Base-by-base conservation (phyloP, 495 filamentous ascomycete genomes). In the Lophium mytilinum region DNA sequence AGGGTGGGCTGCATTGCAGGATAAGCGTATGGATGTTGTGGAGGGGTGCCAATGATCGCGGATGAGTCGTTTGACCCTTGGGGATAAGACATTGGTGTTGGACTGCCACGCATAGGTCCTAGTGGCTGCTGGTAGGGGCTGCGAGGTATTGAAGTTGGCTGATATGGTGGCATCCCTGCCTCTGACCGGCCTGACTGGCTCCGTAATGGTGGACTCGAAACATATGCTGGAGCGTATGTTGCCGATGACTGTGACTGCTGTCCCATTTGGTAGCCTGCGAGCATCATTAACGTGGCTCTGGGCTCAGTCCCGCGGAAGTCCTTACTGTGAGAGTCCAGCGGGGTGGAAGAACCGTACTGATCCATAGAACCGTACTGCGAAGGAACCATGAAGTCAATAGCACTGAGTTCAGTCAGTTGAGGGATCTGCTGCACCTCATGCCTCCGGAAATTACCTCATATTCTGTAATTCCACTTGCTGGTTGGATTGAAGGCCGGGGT, bases 351-450 rank as follows among this genome's bases (percentile, higher is more conserved):
- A 10, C 57, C 57, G 52, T 57, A 61, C 19, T 65, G 58, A 40
- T 57, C 57, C 21, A 60, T 39, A 39, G 43, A 52, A 46, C 54
- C 63, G 56, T 62, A 66, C 37, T 58, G 63, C 52, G 59, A 56
- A 43, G 63, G 63, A 55, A 49, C 41, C 48, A 62, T 62, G 42
- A 62, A 62, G 19, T 49, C 58, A 59, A 66, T 54, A 39, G 55
- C 56, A 59, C 63, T 66, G 40, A 4, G 5, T 36, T 14, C 21
- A 15, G 14, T 15, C 61, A 21, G 24, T 30, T 30, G 24, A 30
- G 24, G 2, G 24, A 30, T 30, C 24, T 30, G 24, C 6, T 30
- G 24, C 6, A 30, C 3, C 24, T 30, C 24, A 30, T 2, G 24
- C 24, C 24, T 30, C 6, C 34, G 24, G 54, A 17, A 33, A 18